Percentiles rank a stretch among this genome's conserved stretches.
Conservation (phyloP, 2,329 filamentous ascomycete species). For the Orbilia quercus region DNA sequence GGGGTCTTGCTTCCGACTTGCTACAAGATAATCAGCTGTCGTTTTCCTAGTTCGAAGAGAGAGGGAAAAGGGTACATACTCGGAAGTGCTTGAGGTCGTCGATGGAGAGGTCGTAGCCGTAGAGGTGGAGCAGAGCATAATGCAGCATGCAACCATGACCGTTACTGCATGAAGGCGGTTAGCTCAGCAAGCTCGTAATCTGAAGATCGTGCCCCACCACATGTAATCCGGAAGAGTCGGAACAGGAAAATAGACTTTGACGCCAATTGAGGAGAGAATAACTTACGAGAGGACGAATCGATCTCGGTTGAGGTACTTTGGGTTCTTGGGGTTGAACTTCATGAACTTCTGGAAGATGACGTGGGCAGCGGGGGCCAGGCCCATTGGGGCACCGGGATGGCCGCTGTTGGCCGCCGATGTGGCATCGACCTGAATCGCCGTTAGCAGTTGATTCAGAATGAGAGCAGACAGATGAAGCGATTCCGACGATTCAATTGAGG, state of each 20-base stretch:
- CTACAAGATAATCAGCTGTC: constrained; percentile 62
- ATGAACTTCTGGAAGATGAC: constrained; percentile 99
- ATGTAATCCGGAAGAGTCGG: constrained; percentile 19
- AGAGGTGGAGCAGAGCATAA: constrained; percentile 96
- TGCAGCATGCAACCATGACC: constrained; percentile 99
- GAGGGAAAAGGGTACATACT: constrained; percentile 69
- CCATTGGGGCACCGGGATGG: constrained; percentile 98
- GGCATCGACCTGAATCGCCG: constrained; percentile 84
- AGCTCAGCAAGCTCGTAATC: background rate
- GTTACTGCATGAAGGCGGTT: constrained; percentile 73
- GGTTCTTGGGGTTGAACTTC: constrained; percentile 99
- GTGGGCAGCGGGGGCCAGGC: constrained; percentile 93
- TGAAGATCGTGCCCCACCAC: constrained; percentile 21
- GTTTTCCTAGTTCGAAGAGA: constrained; percentile 27
- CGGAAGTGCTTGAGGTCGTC: constrained; percentile 97
- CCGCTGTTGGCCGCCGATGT: constrained; percentile 95
- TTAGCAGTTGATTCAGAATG: background rate
- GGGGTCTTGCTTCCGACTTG: constrained; percentile 84
- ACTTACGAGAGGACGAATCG: constrained; percentile 99
- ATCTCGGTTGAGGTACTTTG: constrained; percentile 95
- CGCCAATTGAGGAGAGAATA: background rate
- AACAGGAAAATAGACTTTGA: background rate
- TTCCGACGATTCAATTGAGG: constrained; percentile 11
- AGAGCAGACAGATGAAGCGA: no score
- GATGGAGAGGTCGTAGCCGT: constrained; percentile 85